phyloP scores from a whole-genome alignment of 2,329 filamentous ascomycete species.

The Erysiphe pulchra region DNA sequence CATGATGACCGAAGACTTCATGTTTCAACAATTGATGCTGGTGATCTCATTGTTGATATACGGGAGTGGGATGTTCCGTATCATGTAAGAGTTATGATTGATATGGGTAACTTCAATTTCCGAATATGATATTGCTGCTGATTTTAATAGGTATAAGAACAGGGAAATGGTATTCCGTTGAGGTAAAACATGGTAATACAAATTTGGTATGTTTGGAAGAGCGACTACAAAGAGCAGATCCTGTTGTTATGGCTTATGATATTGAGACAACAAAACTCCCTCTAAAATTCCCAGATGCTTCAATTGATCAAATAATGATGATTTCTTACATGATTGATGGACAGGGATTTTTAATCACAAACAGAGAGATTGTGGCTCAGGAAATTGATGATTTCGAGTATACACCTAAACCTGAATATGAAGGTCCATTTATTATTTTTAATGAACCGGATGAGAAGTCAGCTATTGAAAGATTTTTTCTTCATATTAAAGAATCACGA shows the following conservation, averaged over 20 bases:
- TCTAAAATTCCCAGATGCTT: slow-evolving; percentile 84
- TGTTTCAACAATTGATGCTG: slow-evolving; percentile 57
- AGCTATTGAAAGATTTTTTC: slow-evolving; percentile 74
- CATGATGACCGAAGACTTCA: slow-evolving; percentile 57
- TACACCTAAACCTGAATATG: slow-evolving; percentile 88
- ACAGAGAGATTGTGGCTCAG: slow-evolving; percentile 90
- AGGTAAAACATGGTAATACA: slow-evolving; percentile 74
- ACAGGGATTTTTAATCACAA: slow-evolving; percentile 91
- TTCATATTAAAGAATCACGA: slow-evolving; percentile 79
- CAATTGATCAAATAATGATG: slow-evolving; percentile 98
- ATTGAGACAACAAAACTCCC: slow-evolving; percentile 94
- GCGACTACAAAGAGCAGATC: slow-evolving; percentile 70
- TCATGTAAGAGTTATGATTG: slow-evolving; percentile 95
- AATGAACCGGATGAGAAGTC: slow-evolving; percentile 88
- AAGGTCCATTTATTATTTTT: slow-evolving; percentile 89
- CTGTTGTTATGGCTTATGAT: slow-evolving; percentile 97
- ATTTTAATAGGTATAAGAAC: slow-evolving; percentile 54
- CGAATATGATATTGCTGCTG: slow-evolving; percentile 3
- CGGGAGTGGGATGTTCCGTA: slow-evolving; percentile 98
- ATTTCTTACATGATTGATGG: slow-evolving; percentile 99
- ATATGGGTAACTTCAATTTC: slow-evolving; percentile 33
- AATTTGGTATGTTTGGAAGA: slow-evolving; percentile 70
- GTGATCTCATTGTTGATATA: slow-evolving; percentile 95
- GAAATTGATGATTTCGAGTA: slow-evolving; percentile 97
- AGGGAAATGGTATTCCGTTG: slow-evolving; percentile 90